Base-by-base conservation (phyloP, 805 yeast species). In the Monosporozyma yasuniensis region DNA sequence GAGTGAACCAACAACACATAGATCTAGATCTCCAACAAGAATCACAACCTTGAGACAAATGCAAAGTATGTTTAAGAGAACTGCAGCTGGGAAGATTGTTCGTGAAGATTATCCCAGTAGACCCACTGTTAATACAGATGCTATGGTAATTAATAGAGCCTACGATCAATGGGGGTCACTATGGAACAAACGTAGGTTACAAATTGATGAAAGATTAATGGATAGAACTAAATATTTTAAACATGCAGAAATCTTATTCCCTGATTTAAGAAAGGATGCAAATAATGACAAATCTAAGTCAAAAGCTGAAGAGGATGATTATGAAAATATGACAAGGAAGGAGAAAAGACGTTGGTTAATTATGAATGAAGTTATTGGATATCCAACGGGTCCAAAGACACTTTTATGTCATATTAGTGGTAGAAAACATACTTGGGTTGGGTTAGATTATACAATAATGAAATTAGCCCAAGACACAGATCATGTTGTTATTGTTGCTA, bases 351-450 rank as follows among this genome's bases (percentile, higher is more conserved):
- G 50, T 34, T 56, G 58, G 38, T 54, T 47, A 42, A 49, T 65
- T 6, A 34, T 61, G 9, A 47, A 53, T 10, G 52, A 56, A 28
- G 56, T 53, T 23, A 52, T 60, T 4, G 66, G 64, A 16, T 58
- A 50, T 21, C 58, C 62, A 5, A 59, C 56, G 30, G 52, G 56
- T 4, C 66, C 69, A 37, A 70, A 89, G 57, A 74, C 75, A 1
- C 70, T 84, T 4, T 60, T 85, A 61, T 80, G 83, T 27, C 84
- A 84, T 60, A 70, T 86, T 28, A 73, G 81, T 55, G 95, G 88
- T 2, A 69, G 91, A 52, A 73, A 70, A 49, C 91, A 85, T 67
- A 83, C 93, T 0, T 86, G 95, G 95, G 87, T 84, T 10, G 81
- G 88, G 1, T 64, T 86, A 25, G 95, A 86, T 63, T 86, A 86